These are phyloP conservation scores for Fusarium goolgardi DNA, from an alignment of 2,329 filamentous ascomycete species.

Conservation along the genomic window DNA sequence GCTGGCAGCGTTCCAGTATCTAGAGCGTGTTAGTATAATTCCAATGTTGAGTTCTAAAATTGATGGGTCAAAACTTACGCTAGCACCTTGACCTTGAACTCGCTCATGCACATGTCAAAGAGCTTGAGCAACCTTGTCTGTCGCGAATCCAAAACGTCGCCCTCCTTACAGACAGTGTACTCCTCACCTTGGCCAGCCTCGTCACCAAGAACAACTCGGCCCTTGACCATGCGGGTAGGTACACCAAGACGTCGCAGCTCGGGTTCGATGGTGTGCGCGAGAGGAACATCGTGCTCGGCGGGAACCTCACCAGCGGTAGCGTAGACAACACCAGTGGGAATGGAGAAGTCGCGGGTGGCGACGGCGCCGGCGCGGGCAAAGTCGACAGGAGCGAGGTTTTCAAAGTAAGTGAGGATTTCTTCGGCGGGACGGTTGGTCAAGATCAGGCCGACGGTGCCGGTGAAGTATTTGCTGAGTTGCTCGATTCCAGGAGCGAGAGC, in stretches of 20 bases:
- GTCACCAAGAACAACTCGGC: slow-evolving; percentile 79
- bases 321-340: slow-evolving; percentile 87
- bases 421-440: slow-evolving; percentile 82
- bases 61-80: slow-evolving; percentile 65
- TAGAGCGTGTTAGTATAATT: slow-evolving; percentile 44
- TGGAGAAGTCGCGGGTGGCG: slow-evolving; percentile 79
- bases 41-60: too few species aligned
- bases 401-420: slow-evolving; percentile 78
- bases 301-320: slow-evolving; percentile 83
- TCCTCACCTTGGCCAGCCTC: slow-evolving; percentile 64
- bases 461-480: slow-evolving; percentile 74
- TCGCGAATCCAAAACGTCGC: slow-evolving; percentile 85
- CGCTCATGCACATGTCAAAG: slow-evolving; percentile 89
- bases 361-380: slow-evolving; percentile 88
- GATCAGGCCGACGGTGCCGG: slow-evolving; percentile 87
- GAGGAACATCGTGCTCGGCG: slow-evolving; percentile 82
- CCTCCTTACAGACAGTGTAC: slow-evolving; percentile 87
- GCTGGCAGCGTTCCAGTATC: slow-evolving; percentile 71
- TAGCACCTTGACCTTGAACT: slow-evolving; percentile 85
- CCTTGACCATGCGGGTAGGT: slow-evolving; percentile 88
- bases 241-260: slow-evolving; percentile 90
- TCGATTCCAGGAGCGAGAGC: slow-evolving; percentile 84
- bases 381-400: slow-evolving; percentile 78
- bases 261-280: slow-evolving; percentile 90
- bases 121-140: slow-evolving; percentile 95